Evolutionary conservation across 257 asterid species (phyloP), one percentile per base, ranked within the genome.

Genomic region (Solanum clarkiae): DNA sequence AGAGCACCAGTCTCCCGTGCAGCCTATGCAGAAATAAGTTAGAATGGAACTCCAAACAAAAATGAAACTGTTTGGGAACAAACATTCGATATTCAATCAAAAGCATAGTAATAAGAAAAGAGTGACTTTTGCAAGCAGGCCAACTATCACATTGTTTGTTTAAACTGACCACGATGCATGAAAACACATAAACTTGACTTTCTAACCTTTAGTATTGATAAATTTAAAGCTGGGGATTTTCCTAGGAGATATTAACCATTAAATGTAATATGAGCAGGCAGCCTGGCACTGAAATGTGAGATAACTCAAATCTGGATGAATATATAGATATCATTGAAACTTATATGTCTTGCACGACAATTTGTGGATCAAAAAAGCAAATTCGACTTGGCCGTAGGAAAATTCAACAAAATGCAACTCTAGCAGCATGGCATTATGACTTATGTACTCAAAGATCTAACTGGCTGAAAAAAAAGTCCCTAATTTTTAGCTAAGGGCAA

Each of bases 1-100:
- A 85, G 87, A 0, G 80, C 80, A 54, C 81, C 81, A 51, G 85
- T 60, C 75, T 85, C 85, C 53, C 60, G 60, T 15, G 85, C 85
- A 20, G 86, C 86, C 86, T 84, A 60, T 32, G 40, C 56, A n/a
- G 44, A 74, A 60, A 55, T 62, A 56, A 75, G 81, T 71, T 75
- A 54, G 11, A 32, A 44, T 32, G 20, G 54, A 84, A 72, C 80
- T 84, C 70, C 69, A 3, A 51, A 77, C 40, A 82, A 16, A 49
- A 84, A 84, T 59, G 70, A 2, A 69, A 53, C 45, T 24, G 17
- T 53, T 84, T 69, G 32, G 74, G 42, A 71, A 18, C 15, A 74
- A 18, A 54, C 8, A 26, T 57, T 57, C 29, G 13, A 70, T 49
- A 11, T 84, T 29, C 75, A 84, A 40, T 9, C 20, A 32, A 0